Percentiles rank a stretch among this genome's conserved stretches.
Conservation (phyloP, 202 grass and related monocot species). For the Brachypodium distachyon region DNA sequence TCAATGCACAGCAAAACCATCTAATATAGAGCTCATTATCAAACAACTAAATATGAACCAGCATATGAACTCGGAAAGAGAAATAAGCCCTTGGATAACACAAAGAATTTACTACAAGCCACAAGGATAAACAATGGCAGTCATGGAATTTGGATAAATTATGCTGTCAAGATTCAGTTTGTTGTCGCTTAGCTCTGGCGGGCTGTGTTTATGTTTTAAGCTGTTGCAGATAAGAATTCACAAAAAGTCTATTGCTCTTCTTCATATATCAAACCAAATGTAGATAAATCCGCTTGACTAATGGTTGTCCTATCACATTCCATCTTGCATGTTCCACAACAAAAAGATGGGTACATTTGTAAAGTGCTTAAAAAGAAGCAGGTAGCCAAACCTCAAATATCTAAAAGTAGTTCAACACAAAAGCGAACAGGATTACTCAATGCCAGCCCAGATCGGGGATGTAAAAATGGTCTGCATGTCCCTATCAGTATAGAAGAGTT, state of each 20-base stretch:
- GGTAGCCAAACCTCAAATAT: not conserved
- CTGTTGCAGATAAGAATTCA: not conserved
- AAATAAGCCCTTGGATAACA: not conserved
- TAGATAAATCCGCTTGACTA: not conserved
- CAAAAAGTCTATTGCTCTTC: not conserved
- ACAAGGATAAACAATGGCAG: not conserved
- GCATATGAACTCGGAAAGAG: not conserved
- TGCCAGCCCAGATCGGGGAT: not conserved
- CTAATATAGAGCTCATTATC: not conserved
- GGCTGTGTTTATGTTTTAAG: not conserved
- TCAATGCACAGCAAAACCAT: constrained; percentile 14
- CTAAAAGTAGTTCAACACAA: not conserved
- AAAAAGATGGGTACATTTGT: not conserved
- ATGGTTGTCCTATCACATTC: not conserved
- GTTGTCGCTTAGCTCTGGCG: not conserved
- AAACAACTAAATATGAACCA: not conserved
- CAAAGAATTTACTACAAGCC: not conserved
- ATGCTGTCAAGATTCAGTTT: not conserved
- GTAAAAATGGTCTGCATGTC: not conserved
- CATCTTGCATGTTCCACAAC: not conserved
- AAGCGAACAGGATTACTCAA: not conserved
- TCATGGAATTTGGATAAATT: not conserved
- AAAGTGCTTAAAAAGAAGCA: not conserved
- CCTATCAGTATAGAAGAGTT: not conserved
- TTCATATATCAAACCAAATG: not conserved